Base-by-base conservation (phyloP, 306 rosid species). In the Erythrophleum fordii region DNA sequence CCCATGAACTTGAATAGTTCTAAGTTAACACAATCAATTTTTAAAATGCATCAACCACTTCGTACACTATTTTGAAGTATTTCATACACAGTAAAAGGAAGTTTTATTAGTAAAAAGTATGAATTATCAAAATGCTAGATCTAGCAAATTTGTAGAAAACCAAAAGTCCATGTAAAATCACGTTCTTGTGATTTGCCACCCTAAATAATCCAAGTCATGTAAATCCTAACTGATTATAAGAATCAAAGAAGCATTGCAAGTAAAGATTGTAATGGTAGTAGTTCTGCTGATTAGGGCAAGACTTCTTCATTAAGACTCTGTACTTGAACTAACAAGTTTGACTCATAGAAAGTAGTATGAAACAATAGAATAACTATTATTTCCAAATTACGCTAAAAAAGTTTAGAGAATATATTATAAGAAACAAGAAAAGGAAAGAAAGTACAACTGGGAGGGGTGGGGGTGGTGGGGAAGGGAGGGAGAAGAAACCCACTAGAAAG, bases 261-360 rank as follows among this genome's bases (percentile, higher is more conserved):
- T 23, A 9, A 66, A 16, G 52, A 74, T 9, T 31, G 29, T 9
- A 53, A 44, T 56, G 35, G 46, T 34, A 7, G 20, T 28, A 13
- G 6, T 31, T 6, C 35, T 72, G 25, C 44, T 26, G 55, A 62
- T 51, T 26, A 49, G 46, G 18, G 29, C 28, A 49, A 39, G 13
- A 64, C 68, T 31, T 14, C 67, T 61, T 29, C 59, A 76, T 69
- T 59, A 69, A n/a, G 77, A 46, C 22, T 22, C 52, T 44, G 6
- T 17, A 61, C 11, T 41, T 23, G 48, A 69, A 69, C 58, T 28
- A 28, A 60, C 42, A 52, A 61, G 42, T 16, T 69, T 22, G 39
- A 22, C 17, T 41, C 73, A 41, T 17, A 72, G 29, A 48, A 48
- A 13, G 53, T 1, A 51, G 23, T 5, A 51, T 16, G 18, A 2